These are phyloP conservation scores for Phaeophleospora eucalypticola DNA, from an alignment of 2,329 filamentous ascomycete genomes.

Conservation along the genomic window DNA sequence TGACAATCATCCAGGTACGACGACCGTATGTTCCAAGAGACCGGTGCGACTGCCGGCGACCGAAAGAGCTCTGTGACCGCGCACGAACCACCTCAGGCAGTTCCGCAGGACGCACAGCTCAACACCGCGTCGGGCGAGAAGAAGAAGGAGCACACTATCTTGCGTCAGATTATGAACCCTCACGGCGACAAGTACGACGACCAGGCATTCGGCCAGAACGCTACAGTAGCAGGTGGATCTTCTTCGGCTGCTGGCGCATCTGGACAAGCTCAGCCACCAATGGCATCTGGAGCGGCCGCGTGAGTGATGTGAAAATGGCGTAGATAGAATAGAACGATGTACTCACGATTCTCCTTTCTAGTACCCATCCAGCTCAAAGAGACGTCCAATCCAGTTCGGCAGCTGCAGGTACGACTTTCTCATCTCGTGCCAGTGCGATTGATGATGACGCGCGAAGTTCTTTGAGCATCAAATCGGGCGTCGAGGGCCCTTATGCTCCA, in stretches of 20 bases:
- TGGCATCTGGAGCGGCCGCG: background rate
- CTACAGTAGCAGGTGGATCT: background rate
- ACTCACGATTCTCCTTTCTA: background rate
- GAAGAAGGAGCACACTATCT: conserved; percentile 17
- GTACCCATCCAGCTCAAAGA: background rate
- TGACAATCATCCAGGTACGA: conserved; percentile 14
- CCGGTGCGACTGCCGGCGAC: conserved; percentile 10
- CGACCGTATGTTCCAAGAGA: conserved; percentile 15
- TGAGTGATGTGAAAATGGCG: background rate
- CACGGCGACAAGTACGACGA: conserved; percentile 25
- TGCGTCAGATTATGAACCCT: conserved; percentile 24
- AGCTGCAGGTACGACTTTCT: conserved; percentile 6
- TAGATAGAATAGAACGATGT: conserved; percentile 1
- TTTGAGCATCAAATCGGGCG: conserved; percentile 6
- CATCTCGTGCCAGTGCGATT: background rate
- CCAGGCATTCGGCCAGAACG: conserved; percentile 14
- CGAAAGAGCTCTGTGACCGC: background rate
- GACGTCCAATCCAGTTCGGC: conserved; percentile 4
- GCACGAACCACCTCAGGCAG: conserved; percentile 3
- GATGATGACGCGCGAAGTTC: conserved; percentile 2
- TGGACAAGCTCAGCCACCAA: background rate
- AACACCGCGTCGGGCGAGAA: conserved; percentile 10
- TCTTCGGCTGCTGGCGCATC: background rate
- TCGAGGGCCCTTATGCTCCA: conserved; percentile 7
- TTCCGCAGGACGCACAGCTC: conserved; percentile 9